Evolutionary conservation across 225 moss, liverwort and hornwort genomes (phyloP).

Genomic region (Thuidium tamariscinum): DNA sequence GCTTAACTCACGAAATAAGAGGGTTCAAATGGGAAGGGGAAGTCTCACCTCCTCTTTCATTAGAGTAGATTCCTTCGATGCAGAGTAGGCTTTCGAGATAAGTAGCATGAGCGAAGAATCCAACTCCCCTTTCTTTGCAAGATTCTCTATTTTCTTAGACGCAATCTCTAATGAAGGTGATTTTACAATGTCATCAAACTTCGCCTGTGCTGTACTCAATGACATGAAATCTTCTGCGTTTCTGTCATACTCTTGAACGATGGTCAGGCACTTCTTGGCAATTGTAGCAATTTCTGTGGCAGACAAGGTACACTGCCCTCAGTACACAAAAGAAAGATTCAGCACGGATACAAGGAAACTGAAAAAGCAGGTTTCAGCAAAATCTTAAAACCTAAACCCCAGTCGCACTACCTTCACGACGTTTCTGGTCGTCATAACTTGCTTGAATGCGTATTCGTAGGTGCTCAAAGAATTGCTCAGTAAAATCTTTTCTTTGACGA

Average conservation of each 20-base stretch:
- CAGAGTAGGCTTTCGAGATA: slow-evolving; percentile 30
- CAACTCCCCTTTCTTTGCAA: slow-evolving; percentile 28
- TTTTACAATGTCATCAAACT: slow-evolving; percentile 34
- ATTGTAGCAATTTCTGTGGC: slow-evolving; percentile 13
- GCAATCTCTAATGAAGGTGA: slow-evolving; percentile 25
- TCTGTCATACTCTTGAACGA: slow-evolving; percentile 26
- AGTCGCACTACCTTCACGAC: slow-evolving; percentile 9
- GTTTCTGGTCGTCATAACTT: slow-evolving; percentile 23
- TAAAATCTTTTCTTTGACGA: slow-evolving; percentile 30
- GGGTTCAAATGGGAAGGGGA: not conserved
- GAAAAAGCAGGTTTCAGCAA: not conserved
- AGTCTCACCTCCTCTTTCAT: slow-evolving; percentile 33
- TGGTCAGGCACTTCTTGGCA: slow-evolving; percentile 7
- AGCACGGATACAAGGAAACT: not conserved
- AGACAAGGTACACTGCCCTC: not conserved
- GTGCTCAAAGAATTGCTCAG: slow-evolving; percentile 35
- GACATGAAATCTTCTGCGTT: slow-evolving; percentile 21
- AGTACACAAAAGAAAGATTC: not conserved
- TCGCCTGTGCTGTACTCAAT: slow-evolving; percentile 23
- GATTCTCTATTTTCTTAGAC: slow-evolving; percentile 20
- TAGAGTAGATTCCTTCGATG: slow-evolving; percentile 31
- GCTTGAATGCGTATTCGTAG: slow-evolving; percentile 28
- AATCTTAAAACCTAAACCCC: not conserved
- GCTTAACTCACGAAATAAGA: not conserved
- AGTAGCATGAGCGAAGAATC: slow-evolving; percentile 39